phyloP scores from a whole-genome alignment of 441 rosid species.

The Pelargonium australe region DNA sequence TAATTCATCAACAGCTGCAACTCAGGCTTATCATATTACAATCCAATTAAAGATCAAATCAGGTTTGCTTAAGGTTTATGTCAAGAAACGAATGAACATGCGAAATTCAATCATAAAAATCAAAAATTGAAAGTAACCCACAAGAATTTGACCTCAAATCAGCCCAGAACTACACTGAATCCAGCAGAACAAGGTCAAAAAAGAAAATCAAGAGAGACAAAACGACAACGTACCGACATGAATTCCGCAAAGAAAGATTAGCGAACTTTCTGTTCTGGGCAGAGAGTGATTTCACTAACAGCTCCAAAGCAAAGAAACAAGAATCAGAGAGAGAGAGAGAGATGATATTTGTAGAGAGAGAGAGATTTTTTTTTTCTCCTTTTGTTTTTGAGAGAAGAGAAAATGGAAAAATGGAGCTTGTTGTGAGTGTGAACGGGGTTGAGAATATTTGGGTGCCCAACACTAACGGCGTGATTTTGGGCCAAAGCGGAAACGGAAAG shows the following conservation, averaged over 20 bases:
- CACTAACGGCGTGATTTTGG: not conserved
- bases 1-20: not conserved
- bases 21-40: not conserved
- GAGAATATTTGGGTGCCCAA: constrained; percentile 2
- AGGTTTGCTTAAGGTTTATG: not conserved
- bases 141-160: not conserved
- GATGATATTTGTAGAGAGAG: not conserved
- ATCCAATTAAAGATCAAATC: not conserved
- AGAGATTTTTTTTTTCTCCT: not conserved
- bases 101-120: not conserved
- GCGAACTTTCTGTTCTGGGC: not conserved
- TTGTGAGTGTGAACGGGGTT: not conserved
- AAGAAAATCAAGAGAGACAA: not conserved
- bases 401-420: not conserved
- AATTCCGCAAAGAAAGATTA: not conserved
- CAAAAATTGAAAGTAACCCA: not conserved
- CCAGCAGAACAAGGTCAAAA: not conserved
- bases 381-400: too few relatives aligned
- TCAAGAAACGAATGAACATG: not conserved
- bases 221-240: constrained; percentile 5
- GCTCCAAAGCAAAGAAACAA: not conserved
- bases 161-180: not conserved
- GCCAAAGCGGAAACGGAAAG: too few relatives aligned
- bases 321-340: constrained; percentile 6
- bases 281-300: not conserved